phyloP scores from a whole-genome alignment of 2,329 filamentous ascomycete genomes.

The Fusarium sp. region DNA sequence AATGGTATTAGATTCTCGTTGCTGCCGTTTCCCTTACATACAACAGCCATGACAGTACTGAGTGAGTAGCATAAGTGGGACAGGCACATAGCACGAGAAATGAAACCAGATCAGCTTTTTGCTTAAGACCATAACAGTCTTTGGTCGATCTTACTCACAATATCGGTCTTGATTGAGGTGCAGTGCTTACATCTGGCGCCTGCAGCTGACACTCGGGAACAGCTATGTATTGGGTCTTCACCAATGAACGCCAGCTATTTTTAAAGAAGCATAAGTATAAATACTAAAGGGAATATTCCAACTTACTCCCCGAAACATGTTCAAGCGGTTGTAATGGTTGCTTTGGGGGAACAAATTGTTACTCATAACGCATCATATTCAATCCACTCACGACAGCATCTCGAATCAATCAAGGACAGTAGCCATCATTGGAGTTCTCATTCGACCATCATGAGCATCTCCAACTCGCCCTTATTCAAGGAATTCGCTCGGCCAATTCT shows the following conservation, averaged over 20 bases:
- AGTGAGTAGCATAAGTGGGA: neutral
- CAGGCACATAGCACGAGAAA: neutral
- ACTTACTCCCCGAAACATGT: neutral
- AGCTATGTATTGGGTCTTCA: neutral
- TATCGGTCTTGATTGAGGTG: neutral
- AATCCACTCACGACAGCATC: neutral
- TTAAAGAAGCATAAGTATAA: neutral
- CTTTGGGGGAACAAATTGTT: neutral
- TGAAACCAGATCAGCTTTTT: too few species aligned
- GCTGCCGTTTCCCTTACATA: neutral
- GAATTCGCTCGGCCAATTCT: constrained; percentile 39
- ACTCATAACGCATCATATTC: neutral
- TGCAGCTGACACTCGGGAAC: constrained; percentile 5
- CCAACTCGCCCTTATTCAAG: constrained; percentile 44
- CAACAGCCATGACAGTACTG: neutral
- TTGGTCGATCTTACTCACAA: neutral
- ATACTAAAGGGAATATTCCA: neutral
- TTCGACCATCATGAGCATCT: constrained; percentile 37
- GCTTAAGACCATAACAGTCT: neutral
- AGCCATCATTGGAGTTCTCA: neutral
- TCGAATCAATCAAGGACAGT: neutral
- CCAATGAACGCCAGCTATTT: neutral
- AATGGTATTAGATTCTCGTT: neutral
- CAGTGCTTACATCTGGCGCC: constrained; percentile 19
- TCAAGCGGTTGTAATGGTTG: neutral